phyloP scores from a whole-genome alignment of 1,284 basidiomycete genomes.

The Fomes fomentarius region DNA sequence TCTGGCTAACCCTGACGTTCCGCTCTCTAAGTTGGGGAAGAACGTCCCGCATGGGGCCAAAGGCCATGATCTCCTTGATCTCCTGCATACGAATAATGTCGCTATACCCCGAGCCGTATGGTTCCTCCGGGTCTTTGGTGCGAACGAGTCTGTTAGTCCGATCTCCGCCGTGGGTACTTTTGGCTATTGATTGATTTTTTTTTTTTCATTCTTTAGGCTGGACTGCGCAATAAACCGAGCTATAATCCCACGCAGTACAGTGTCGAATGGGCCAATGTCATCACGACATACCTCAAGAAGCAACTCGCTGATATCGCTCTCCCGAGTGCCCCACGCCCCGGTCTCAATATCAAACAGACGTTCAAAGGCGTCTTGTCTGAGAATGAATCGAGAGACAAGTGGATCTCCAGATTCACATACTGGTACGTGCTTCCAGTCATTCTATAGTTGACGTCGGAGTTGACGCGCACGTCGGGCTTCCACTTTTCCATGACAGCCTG shows the following conservation, averaged over 20 bases:
- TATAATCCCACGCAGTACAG: slow-evolving; percentile 87
- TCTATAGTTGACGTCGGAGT: background rate
- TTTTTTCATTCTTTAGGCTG: slow-evolving; percentile 46
- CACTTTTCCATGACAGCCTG: slow-evolving; percentile 48
- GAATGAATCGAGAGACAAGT: slow-evolving; percentile 67
- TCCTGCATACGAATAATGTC: slow-evolving; percentile 83
- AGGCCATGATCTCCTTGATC: slow-evolving; percentile 89
- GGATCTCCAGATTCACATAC: slow-evolving; percentile 84
- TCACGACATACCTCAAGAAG: slow-evolving; percentile 89
- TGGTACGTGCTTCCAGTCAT: slow-evolving; percentile 47
- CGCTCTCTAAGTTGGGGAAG: slow-evolving; percentile 86
- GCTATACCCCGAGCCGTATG: slow-evolving; percentile 89
- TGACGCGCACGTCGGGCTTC: background rate
- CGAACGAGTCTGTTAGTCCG: slow-evolving; percentile 84
- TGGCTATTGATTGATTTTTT: background rate
- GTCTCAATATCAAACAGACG: slow-evolving; percentile 77
- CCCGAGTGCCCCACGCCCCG: slow-evolving; percentile 75
- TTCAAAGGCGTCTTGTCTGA: slow-evolving; percentile 80
- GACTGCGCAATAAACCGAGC: slow-evolving; percentile 70
- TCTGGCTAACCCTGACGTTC: slow-evolving; percentile 87
- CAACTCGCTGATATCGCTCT: slow-evolving; percentile 86
- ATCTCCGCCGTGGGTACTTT: no score
- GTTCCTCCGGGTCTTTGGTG: slow-evolving; percentile 95
- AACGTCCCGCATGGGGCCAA: slow-evolving; percentile 94
- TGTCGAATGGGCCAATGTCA: slow-evolving; percentile 86